Evolutionary conservation across 495 filamentous ascomycete genomes (phyloP).

Genomic region (Copromyces sp.): DNA sequence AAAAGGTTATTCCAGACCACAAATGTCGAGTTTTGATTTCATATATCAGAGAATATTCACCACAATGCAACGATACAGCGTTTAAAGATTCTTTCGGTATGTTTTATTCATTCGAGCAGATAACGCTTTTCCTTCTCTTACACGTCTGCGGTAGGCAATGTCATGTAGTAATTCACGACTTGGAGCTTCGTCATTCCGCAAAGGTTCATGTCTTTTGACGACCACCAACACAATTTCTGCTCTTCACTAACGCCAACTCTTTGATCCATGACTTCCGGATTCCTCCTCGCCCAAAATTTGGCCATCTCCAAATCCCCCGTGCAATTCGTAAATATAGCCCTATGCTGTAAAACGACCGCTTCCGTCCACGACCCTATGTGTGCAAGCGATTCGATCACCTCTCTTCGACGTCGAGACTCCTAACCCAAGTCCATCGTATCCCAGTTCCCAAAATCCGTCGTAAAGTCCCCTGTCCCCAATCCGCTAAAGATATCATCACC

Average conservation of each 20-base stretch:
- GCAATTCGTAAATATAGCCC: background rate
- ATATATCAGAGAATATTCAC: too few species aligned
- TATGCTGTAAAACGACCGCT: background rate
- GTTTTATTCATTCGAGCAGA: too few species aligned
- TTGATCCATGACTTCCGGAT: background rate
- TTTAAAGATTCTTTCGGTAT: too few species aligned
- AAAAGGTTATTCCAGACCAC: too few species aligned
- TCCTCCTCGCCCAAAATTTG: background rate
- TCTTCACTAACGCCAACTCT: background rate
- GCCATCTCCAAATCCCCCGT: background rate
- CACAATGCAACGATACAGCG: too few species aligned
- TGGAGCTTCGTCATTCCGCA: background rate
- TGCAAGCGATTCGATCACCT: background rate
- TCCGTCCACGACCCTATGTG: background rate
- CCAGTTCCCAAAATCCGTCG: constrained; percentile 15
- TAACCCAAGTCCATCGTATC: constrained; percentile 14
- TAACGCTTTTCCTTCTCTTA: too few species aligned
- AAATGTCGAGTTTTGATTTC: too few species aligned
- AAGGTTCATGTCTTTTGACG: background rate
- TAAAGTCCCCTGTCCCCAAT: constrained; percentile 14
- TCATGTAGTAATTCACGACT: too few species aligned
- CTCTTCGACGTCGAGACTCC: background rate
- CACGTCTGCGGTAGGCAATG: too few species aligned
- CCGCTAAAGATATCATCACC: constrained; percentile 30
- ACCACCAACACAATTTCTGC: background rate